phyloP scores from a whole-genome alignment of 768 basidiomycete genomes.

The Hortiboletus flavorubellus region DNA sequence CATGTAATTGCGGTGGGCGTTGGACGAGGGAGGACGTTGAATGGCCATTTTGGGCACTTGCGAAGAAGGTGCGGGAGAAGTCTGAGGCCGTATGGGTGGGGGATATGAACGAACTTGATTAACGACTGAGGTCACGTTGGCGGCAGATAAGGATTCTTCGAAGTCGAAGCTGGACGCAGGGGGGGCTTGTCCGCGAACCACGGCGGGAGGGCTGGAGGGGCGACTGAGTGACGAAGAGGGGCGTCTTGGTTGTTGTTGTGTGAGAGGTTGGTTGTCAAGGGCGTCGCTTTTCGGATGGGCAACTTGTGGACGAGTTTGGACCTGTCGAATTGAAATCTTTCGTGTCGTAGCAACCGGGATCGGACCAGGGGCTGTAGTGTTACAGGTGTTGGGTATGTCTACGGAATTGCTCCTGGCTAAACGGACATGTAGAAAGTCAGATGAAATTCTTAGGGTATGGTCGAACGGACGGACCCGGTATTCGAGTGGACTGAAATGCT shows the following conservation, averaged over 20 bases:
- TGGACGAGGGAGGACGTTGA: constrained; percentile 6
- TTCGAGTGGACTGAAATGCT: background rate
- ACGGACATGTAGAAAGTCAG: constrained; percentile 1
- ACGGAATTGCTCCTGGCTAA: constrained; percentile 7
- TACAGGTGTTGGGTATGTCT: background rate
- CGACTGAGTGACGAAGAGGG: background rate
- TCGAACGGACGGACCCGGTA: constrained; percentile 17
- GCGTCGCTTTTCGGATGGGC: constrained; percentile 9
- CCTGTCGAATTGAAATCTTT: background rate
- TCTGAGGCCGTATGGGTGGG: constrained; percentile 20
- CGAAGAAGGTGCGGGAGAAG: constrained; percentile 21
- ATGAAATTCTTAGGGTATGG: background rate
- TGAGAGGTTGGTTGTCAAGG: constrained; percentile 17
- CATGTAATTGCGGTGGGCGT: constrained; percentile 5
- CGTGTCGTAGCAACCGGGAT: constrained; percentile 22
- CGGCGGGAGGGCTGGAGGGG: constrained; percentile 14
- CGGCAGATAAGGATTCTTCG: constrained; percentile 28
- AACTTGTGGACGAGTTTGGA: constrained; percentile 2
- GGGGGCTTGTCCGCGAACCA: constrained; percentile 21
- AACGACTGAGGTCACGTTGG: constrained; percentile 29
- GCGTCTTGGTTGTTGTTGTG: background rate
- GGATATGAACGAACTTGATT: constrained; percentile 33
- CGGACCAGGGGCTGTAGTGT: background rate
- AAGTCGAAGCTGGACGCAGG: constrained; percentile 24
- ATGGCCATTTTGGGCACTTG: constrained; percentile 6